Conservation (phyloP, 768 basidiomycete genomes). For the Lactifluus volemus region DNA sequence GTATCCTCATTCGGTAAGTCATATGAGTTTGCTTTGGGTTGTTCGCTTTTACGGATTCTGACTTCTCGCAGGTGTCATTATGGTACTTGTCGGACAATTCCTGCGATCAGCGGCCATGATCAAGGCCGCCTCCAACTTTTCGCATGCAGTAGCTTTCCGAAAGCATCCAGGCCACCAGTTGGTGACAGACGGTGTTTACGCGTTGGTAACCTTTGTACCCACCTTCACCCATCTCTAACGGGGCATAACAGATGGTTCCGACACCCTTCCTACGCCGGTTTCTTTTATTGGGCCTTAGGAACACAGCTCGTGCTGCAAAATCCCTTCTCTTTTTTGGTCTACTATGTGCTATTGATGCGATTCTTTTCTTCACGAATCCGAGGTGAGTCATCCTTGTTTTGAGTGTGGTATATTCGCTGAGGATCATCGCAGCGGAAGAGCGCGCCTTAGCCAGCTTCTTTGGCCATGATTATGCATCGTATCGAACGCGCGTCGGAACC, state of each 20-base stretch:
- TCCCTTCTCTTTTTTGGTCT: conserved; percentile 60
- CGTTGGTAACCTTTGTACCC: conserved; percentile 39
- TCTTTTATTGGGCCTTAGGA: conserved; percentile 96
- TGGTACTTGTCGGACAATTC: conserved; percentile 64
- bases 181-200: conserved; percentile 85
- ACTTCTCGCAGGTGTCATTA: conserved; percentile 42
- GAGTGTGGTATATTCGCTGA: neutral
- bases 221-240: neutral
- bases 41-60: neutral
- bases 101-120: conserved; percentile 93
- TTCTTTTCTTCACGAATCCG: conserved; percentile 81
- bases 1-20: conserved; percentile 50
- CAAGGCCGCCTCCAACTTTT: conserved; percentile 89
- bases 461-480: conserved; percentile 75
- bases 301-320: conserved; percentile 92
- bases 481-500: conserved; percentile 71
- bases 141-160: conserved; percentile 71
- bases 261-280: conserved; percentile 95
- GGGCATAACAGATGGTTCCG: conserved; percentile 56
- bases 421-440: conserved; percentile 61
- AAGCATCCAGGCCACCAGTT: conserved; percentile 70
- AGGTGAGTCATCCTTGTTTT: conserved; percentile 40
- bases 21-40: neutral
- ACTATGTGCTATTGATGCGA: conserved; percentile 60
- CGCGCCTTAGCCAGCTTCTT: conserved; percentile 75